Evolutionary conservation across 225 moss, liverwort and hornwort species (phyloP).

Genomic region (Sphagnum tenellum): DNA sequence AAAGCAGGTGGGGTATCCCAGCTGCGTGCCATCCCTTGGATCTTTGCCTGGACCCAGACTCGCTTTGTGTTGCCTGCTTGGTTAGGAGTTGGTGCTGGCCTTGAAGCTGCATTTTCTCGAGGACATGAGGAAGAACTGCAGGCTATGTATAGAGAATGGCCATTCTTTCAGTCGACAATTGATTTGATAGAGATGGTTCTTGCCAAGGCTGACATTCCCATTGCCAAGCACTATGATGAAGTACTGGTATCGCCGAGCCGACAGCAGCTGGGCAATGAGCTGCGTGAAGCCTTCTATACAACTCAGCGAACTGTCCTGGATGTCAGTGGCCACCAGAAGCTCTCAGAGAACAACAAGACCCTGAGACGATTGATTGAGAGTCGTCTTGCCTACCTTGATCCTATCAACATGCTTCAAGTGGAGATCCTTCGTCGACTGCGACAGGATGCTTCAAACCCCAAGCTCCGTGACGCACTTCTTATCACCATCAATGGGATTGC

Average conservation of each 20-base stretch:
- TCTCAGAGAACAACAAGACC: constrained; percentile 84
- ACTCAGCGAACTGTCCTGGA: constrained; percentile 61
- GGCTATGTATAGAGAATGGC: constrained; percentile 93
- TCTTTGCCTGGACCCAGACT: constrained; percentile 90
- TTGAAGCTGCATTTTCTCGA: constrained; percentile 56
- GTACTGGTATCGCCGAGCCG: constrained; percentile 57
- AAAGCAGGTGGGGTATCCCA: constrained; percentile 65
- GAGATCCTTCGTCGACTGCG: constrained; percentile 67
- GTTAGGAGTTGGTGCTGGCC: constrained; percentile 76
- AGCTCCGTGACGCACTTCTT: constrained; percentile 71
- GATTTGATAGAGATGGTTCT: constrained; percentile 90
- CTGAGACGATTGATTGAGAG: constrained; percentile 73
- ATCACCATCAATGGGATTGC: constrained; percentile 96
- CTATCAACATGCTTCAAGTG: constrained; percentile 86
- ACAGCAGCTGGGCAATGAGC: constrained; percentile 55
- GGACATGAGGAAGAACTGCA: constrained; percentile 71
- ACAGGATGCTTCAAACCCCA: constrained; percentile 69
- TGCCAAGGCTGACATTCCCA: constrained; percentile 86
- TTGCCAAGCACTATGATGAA: constrained; percentile 84
- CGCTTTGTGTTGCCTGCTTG: constrained; percentile 80
- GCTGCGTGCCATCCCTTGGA: constrained; percentile 84
- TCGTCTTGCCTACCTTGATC: constrained; percentile 68
- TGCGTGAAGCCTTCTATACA: constrained; percentile 54
- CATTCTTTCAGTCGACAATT: constrained; percentile 82
- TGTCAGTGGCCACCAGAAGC: constrained; percentile 76